These are phyloP conservation scores for Actinomortierella ambigua DNA, from an alignment of 371 early-diverging fungal genomes.

Conservation along the genomic window DNA sequence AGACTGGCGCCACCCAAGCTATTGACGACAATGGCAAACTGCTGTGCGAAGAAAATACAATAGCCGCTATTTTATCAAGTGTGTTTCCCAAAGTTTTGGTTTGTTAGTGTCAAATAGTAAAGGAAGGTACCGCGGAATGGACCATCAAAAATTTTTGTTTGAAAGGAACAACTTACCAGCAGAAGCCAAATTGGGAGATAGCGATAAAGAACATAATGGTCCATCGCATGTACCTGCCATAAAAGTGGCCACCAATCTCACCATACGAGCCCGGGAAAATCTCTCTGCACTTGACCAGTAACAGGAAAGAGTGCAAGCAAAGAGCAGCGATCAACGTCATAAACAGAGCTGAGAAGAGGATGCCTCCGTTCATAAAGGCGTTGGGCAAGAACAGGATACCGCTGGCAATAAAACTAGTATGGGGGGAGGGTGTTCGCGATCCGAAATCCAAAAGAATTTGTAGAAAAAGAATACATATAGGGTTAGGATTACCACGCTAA, in stretches of 20 bases:
- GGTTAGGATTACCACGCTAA: neutral
- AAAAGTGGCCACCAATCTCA: slow-evolving; percentile 85
- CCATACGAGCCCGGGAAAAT: slow-evolving; percentile 83
- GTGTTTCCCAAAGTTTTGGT: neutral
- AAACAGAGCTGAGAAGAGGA: slow-evolving; percentile 66
- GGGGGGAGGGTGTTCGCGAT: slow-evolving; percentile 14
- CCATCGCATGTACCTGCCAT: slow-evolving; percentile 80
- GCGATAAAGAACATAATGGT: slow-evolving; percentile 84
- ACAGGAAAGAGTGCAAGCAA: slow-evolving; percentile 70
- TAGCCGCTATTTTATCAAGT: slow-evolving; percentile 19
- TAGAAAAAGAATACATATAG: neutral
- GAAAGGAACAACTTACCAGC: slow-evolving; percentile 73
- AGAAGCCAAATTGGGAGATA: slow-evolving; percentile 88
- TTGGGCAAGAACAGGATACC: slow-evolving; percentile 83
- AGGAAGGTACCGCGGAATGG: neutral
- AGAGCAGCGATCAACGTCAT: slow-evolving; percentile 69
- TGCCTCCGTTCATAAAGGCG: slow-evolving; percentile 83
- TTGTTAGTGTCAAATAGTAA: too few species aligned
- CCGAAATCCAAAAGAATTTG: neutral
- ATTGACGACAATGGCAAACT: slow-evolving; percentile 39
- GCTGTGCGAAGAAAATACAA: slow-evolving; percentile 42
- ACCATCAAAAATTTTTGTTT: neutral
- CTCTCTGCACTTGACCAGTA: slow-evolving; percentile 70
- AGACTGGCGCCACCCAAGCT: slow-evolving; percentile 32
- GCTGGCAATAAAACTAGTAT: slow-evolving; percentile 72